Percentiles rank a stretch among this genome's conserved stretches.
These are phyloP conservation scores for Aegilops sharonensis DNA, from an alignment of 176 grass and related monocot species.

Conservation along the genomic window DNA sequence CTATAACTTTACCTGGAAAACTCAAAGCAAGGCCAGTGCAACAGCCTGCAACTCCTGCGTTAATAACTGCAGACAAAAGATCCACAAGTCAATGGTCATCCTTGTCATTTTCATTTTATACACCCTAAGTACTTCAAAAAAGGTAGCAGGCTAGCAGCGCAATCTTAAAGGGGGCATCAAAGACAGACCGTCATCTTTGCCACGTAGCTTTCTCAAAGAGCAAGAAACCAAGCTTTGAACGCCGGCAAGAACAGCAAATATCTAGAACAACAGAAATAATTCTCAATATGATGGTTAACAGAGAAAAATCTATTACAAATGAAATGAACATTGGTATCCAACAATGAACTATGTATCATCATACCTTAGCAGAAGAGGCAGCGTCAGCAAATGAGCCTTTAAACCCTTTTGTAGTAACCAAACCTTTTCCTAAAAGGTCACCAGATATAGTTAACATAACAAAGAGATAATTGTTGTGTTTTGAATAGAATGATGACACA, in stretches of 20 bases:
- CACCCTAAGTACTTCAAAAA: not conserved
- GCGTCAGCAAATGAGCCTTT: conserved; percentile 74
- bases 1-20: conserved; percentile 62
- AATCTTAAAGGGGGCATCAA: too few species aligned
- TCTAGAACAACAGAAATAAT: conserved; percentile 33
- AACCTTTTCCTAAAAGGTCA: conserved; percentile 64
- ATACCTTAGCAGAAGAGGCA: conserved; percentile 79
- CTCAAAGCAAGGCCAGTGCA: conserved; percentile 83
- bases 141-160: not conserved
- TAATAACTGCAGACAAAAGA: conserved; percentile 54
- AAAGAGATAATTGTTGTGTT: conserved; percentile 1
- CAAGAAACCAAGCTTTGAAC: conserved; percentile 78
- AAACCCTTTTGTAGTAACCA: conserved; percentile 60
- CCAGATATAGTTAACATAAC: not conserved
- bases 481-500: not conserved
- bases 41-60: conserved; percentile 79
- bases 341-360: not conserved
- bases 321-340: conserved; percentile 9
- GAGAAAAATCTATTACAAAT: conserved; percentile 17
- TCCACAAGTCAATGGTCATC: not conserved
- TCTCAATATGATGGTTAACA: not conserved
- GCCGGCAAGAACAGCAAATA: conserved; percentile 82
- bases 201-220: conserved; percentile 67
- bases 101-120: not conserved
- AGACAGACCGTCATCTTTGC: conserved; percentile 73